These are phyloP conservation scores for Emiliania huxleyi DNA, from an alignment of 78 protist species.

Conservation along the genomic window DNA sequence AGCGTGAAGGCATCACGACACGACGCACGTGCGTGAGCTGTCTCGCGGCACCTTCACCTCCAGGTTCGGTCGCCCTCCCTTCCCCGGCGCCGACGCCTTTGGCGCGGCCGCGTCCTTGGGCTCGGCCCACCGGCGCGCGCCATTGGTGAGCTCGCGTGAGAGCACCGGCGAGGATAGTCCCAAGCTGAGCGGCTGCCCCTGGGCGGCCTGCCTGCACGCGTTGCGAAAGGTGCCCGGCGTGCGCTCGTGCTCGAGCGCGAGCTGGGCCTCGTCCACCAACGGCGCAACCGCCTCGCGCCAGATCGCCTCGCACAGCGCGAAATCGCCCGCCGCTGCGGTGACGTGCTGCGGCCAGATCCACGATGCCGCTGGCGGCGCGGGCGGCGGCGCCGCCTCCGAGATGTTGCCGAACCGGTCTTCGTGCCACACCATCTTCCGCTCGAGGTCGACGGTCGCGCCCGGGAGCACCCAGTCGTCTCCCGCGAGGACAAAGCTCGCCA, in stretches of 20 bases:
- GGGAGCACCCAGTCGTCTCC: neutral
- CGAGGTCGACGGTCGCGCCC: neutral
- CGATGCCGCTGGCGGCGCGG: neutral
- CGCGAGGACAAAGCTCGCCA: neutral
- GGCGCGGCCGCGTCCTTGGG: too few relatives aligned
- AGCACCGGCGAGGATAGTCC: too few relatives aligned
- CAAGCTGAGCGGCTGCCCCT: too few relatives aligned
- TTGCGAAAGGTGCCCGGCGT: neutral
- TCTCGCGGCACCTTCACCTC: too few relatives aligned
- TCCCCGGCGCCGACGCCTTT: too few relatives aligned
- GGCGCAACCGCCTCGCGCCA: neutral
- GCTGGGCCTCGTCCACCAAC: neutral
- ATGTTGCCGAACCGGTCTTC: neutral
- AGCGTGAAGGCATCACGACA: too few relatives aligned
- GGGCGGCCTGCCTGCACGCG: neutral
- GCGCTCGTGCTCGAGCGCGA: neutral
- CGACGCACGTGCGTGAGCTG: too few relatives aligned
- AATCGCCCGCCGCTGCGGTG: neutral
- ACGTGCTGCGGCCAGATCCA: neutral
- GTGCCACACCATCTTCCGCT: neutral
- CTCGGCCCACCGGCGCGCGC: too few relatives aligned
- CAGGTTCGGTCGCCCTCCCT: too few relatives aligned
- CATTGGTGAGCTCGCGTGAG: too few relatives aligned
- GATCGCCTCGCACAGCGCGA: neutral
- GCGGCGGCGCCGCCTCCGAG: neutral